A percentile compares a stretch with the other conserved stretches of the same genome.
These are phyloP conservation scores for Magnaporthales sp. DNA, from an alignment of 2,329 filamentous ascomycete genomes.

Conservation along the genomic window DNA sequence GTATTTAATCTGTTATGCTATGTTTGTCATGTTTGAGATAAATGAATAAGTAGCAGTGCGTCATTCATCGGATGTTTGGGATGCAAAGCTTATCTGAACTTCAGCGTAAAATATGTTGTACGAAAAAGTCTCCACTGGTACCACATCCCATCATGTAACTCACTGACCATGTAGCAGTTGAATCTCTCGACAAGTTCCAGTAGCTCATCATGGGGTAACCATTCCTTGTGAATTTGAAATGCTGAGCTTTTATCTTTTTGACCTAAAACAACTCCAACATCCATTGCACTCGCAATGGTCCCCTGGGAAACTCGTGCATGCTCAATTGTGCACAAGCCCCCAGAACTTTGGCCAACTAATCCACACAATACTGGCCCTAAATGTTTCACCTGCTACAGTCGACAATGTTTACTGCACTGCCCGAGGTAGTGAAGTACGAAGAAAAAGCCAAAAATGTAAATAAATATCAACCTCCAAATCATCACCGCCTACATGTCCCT, in stretches of 20 bases:
- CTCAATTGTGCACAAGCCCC: background rate
- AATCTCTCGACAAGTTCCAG: background rate
- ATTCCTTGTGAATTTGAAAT: background rate
- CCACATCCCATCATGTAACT: background rate
- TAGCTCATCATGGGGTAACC: background rate
- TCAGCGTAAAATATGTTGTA: background rate
- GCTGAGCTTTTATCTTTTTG: background rate
- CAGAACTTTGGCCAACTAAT: background rate
- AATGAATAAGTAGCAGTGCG: background rate
- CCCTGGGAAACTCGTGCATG: background rate
- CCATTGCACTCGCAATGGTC: too few relatives aligned
- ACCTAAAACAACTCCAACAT: background rate
- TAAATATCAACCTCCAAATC: background rate
- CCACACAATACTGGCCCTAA: background rate
- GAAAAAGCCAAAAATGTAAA: background rate
- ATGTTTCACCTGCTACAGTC: background rate
- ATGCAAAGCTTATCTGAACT: background rate
- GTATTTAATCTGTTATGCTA: background rate
- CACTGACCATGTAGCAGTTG: too few relatives aligned
- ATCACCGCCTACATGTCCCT: background rate
- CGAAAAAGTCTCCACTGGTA: background rate
- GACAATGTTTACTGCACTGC: background rate
- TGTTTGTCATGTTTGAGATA: background rate
- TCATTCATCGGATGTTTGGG: background rate
- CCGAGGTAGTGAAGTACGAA: background rate